Conservation (phyloP, 2,329 filamentous ascomycete species). For the Chrysoporthe deuterocubensis region DNA sequence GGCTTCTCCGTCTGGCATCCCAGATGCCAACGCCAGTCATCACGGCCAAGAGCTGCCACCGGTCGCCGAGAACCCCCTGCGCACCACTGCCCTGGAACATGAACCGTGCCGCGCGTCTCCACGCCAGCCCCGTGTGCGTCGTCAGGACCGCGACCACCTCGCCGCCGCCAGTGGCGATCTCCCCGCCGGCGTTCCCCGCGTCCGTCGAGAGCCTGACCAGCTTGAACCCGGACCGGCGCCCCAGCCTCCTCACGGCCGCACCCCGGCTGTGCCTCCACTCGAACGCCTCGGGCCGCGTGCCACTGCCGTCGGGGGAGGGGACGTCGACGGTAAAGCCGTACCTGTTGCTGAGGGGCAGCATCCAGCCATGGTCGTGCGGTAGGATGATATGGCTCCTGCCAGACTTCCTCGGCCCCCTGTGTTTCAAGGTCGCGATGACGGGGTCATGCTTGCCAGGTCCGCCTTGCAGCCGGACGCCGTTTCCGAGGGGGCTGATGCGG, state of each 20-base stretch:
- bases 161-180: conserved; percentile 8
- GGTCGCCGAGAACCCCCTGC: conserved; percentile 7
- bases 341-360: not conserved
- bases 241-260: not conserved
- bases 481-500: not conserved
- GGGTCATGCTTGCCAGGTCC: not conserved
- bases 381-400: not conserved
- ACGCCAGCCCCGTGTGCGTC: not conserved
- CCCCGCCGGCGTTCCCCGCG: not conserved
- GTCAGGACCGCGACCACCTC: conserved; percentile 17
- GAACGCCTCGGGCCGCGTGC: conserved; percentile 10
- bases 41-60: conserved; percentile 13
- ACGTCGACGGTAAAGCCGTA: conserved; percentile 6
- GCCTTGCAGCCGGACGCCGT: not conserved
- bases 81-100: conserved; percentile 16
- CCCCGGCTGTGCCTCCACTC: conserved; percentile 14
- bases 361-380: not conserved
- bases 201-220: conserved; percentile 18
- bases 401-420: not conserved
- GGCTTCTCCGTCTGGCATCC: not conserved
- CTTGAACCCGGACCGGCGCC: conserved; percentile 5
- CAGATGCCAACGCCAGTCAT: conserved; percentile 18
- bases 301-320: not conserved
- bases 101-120: not conserved
- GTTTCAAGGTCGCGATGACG: conserved; percentile 4